phyloP scores from a whole-genome alignment of 345 rosid species.

The Gossypium mustelinum region DNA sequence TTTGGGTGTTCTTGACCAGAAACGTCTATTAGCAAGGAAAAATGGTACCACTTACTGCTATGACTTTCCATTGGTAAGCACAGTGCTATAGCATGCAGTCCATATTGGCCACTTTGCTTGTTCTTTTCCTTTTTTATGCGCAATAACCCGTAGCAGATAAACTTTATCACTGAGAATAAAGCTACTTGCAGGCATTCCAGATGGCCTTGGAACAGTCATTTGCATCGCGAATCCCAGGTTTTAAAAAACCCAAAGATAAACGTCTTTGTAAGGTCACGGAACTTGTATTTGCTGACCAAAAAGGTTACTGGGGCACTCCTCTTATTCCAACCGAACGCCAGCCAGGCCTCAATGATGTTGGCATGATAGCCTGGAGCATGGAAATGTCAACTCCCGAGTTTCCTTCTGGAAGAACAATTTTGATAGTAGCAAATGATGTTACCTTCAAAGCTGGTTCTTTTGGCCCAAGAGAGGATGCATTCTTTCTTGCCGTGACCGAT shows the following conservation, averaged over 20 bases:
- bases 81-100: conserved; percentile 11
- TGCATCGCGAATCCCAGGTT: conserved; percentile 55
- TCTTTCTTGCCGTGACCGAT: conserved; percentile 88
- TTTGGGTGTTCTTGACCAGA: conserved; percentile 64
- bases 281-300: conserved; percentile 67
- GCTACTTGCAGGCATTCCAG: conserved; percentile 72
- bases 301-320: conserved; percentile 69
- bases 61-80: conserved; percentile 91
- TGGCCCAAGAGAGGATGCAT: conserved; percentile 97
- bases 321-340: conserved; percentile 55
- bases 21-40: conserved; percentile 81
- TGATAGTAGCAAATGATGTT: conserved; percentile 88
- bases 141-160: neutral
- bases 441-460: conserved; percentile 98
- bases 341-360: conserved; percentile 80
- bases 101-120: conserved; percentile 1
- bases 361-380: conserved; percentile 98
- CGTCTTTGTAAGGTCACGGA: conserved; percentile 58
- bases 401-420: conserved; percentile 83
- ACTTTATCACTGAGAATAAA: conserved; percentile 16
- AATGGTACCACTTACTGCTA: conserved; percentile 92
- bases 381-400: conserved; percentile 92
- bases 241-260: conserved; percentile 43
- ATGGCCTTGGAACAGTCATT: conserved; percentile 72
- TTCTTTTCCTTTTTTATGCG: neutral